Percentiles rank a stretch among this genome's conserved stretches.
These are phyloP conservation scores for Alternaria longipes DNA, from an alignment of 2,329 filamentous ascomycete genomes.

Conservation along the genomic window DNA sequence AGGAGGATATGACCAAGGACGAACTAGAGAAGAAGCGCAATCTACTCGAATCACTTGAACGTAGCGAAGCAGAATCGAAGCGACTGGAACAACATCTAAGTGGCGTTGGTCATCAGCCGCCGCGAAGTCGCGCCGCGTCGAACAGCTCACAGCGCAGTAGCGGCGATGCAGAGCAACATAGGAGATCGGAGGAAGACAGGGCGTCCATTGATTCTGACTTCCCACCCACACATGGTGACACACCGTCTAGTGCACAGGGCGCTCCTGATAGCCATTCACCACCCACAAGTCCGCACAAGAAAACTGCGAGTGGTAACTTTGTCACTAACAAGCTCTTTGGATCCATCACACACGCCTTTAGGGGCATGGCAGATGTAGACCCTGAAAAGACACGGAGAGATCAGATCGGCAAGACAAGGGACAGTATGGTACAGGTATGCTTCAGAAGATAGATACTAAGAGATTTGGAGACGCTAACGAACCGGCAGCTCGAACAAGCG, in stretches of 20 bases:
- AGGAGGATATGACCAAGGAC: constrained; percentile 96
- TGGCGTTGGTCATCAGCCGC: constrained; percentile 69
- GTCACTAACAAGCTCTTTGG: constrained; percentile 95
- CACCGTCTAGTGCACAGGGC: constrained; percentile 74
- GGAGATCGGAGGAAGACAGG: constrained; percentile 74
- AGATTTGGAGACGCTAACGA: neutral
- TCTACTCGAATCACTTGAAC: constrained; percentile 87
- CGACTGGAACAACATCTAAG: constrained; percentile 93
- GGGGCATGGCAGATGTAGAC: constrained; percentile 95
- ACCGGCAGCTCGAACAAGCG: constrained; percentile 79
- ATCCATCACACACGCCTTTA: constrained; percentile 91
- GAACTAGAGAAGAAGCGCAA: constrained; percentile 87
- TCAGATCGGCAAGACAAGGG: constrained; percentile 93
- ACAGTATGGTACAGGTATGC: constrained; percentile 69
- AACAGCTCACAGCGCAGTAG: constrained; percentile 59
- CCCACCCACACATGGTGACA: constrained; percentile 83
- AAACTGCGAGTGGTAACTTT: constrained; percentile 81
- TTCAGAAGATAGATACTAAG: neutral
- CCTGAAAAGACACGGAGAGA: constrained; percentile 92
- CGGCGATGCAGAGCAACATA: constrained; percentile 38
- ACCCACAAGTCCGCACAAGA: constrained; percentile 68
- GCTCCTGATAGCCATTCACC: constrained; percentile 58
- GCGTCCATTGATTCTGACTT: constrained; percentile 97
- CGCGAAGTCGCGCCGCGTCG: constrained; percentile 74
- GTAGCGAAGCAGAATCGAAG: constrained; percentile 89